phyloP scores from a whole-genome alignment of 257 asterid genomes.

The Plectranthus barbatus region DNA sequence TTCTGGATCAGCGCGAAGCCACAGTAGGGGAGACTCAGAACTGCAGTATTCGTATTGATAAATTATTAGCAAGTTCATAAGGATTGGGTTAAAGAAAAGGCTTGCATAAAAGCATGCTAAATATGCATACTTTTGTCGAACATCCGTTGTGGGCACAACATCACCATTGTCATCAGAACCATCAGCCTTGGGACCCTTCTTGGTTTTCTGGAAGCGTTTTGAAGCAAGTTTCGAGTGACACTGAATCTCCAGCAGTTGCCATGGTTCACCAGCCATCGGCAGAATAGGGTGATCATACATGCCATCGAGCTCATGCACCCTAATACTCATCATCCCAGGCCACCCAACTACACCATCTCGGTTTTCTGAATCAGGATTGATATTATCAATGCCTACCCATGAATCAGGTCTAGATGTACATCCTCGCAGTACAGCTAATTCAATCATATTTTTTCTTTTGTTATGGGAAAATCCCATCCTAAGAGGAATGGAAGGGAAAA shows the following conservation, averaged over 20 bases:
- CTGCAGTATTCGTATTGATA: conserved; percentile 40
- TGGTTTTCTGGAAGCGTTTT: conserved; percentile 91
- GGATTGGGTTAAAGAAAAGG: conserved; percentile 1
- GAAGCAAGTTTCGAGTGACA: conserved; percentile 98
- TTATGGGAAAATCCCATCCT: conserved; percentile 98
- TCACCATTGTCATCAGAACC: conserved; percentile 99
- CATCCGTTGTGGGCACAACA: conserved; percentile 43
- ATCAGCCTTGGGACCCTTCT: conserved; percentile 79
- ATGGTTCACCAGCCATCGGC: conserved; percentile 97
- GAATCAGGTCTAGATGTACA: conserved; percentile 80
- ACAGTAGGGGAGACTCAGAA: conserved; percentile 88
- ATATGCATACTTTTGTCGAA: conserved; percentile 62
- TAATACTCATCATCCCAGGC: conserved; percentile 99
- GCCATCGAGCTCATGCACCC: conserved; percentile 97
- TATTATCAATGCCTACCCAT: conserved; percentile 39
- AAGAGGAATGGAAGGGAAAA: conserved; percentile 19
- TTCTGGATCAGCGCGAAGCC: conserved; percentile 99
- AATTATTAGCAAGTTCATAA: conserved; percentile 15
- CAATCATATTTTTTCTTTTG: conserved; percentile 93
- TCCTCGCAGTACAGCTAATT: conserved; percentile 84
- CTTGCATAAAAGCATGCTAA: conserved; percentile 11
- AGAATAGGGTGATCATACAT: conserved; percentile 98
- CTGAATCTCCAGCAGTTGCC: conserved; percentile 95
- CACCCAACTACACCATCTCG: conserved; percentile 84
- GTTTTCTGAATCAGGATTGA: conserved; percentile 65